A percentile compares a stretch with the other conserved stretches of the same genome.
These are phyloP conservation scores for Mrakia blollopis DNA, from an alignment of 768 basidiomycete genomes.

Conservation along the genomic window DNA sequence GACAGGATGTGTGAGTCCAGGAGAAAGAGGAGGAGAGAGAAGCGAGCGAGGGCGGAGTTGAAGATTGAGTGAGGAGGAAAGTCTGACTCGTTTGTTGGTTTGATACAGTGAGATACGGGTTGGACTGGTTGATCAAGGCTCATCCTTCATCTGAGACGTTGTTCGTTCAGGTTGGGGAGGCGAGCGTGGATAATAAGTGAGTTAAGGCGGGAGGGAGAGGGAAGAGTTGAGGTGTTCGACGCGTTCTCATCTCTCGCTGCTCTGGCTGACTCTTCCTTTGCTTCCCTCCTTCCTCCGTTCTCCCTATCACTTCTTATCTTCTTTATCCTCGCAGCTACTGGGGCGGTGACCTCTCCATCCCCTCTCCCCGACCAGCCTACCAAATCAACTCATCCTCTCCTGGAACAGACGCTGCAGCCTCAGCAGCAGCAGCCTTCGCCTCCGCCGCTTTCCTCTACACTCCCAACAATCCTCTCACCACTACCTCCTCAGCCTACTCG, in stretches of 20 bases:
- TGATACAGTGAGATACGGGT: slow-evolving; percentile 47
- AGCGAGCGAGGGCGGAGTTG: not conserved
- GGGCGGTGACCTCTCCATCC: slow-evolving; percentile 76
- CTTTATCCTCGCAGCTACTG: slow-evolving; percentile 63
- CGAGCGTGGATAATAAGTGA: slow-evolving; percentile 42
- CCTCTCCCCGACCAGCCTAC: slow-evolving; percentile 66
- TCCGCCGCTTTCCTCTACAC: slow-evolving; percentile 75
- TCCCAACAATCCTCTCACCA: slow-evolving; percentile 51
- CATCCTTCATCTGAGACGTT: slow-evolving; percentile 69
- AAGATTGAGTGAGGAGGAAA: not conserved
- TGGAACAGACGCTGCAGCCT: slow-evolving; percentile 84
- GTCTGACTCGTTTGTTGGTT: slow-evolving; percentile 49
- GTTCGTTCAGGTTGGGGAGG: slow-evolving; percentile 68
- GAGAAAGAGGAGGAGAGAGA: too few relatives aligned
- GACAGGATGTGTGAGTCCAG: slow-evolving; percentile 59
- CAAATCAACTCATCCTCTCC: slow-evolving; percentile 71
- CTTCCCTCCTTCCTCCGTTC: not conserved
- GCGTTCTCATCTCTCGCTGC: not conserved
- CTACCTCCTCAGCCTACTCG: slow-evolving; percentile 37
- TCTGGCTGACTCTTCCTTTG: too few relatives aligned
- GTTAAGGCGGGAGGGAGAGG: too few relatives aligned
- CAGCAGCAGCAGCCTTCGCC: slow-evolving; percentile 78
- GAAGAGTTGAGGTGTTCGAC: not conserved
- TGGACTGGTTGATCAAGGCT: slow-evolving; percentile 84
- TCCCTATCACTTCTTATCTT: not conserved